Percentiles rank a stretch among this genome's conserved stretches.
Conservation (phyloP, 805 yeast genomes). For the Kluyveromyces lactis region DNA sequence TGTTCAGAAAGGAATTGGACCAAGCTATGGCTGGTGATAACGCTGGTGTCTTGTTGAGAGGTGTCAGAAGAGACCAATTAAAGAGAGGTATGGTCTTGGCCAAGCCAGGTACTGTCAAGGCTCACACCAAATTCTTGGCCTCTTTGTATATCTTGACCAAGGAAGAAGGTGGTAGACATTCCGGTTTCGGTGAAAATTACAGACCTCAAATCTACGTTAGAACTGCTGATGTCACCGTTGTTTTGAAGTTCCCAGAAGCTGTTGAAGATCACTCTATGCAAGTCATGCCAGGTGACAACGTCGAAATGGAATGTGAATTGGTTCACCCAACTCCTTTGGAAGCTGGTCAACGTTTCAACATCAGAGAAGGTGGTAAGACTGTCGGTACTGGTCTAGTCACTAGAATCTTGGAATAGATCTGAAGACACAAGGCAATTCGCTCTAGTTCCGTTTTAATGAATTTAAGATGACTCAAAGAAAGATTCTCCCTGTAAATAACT, state of each 20-base stretch:
- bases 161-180: slow-evolving; percentile 99
- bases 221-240: slow-evolving; percentile 91
- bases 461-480: too few species aligned
- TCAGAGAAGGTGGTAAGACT: slow-evolving; percentile 99
- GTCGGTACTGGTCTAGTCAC: slow-evolving; percentile 98
- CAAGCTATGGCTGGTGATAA: slow-evolving; percentile 98
- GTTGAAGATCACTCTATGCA: slow-evolving; percentile 79
- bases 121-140: slow-evolving; percentile 90
- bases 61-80: slow-evolving; percentile 95
- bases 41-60: slow-evolving; percentile 95
- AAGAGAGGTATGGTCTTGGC: slow-evolving; percentile 96
- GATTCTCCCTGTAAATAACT: too few species aligned
- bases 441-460: too few species aligned
- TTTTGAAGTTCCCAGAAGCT: slow-evolving; percentile 78
- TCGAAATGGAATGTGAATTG: slow-evolving; percentile 89
- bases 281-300: slow-evolving; percentile 97
- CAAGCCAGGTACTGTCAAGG: slow-evolving; percentile 84
- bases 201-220: slow-evolving; percentile 97
- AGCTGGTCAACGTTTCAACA: slow-evolving; percentile 96
- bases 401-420: slow-evolving; percentile 57
- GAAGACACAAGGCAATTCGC: too few species aligned
- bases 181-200: slow-evolving; percentile 94
- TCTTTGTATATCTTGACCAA: slow-evolving; percentile 86
- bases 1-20: slow-evolving; percentile 98
- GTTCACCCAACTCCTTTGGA: slow-evolving; percentile 90